Base-by-base conservation (phyloP, 768 basidiomycete genomes). In the Lentinula lateritia region DNA sequence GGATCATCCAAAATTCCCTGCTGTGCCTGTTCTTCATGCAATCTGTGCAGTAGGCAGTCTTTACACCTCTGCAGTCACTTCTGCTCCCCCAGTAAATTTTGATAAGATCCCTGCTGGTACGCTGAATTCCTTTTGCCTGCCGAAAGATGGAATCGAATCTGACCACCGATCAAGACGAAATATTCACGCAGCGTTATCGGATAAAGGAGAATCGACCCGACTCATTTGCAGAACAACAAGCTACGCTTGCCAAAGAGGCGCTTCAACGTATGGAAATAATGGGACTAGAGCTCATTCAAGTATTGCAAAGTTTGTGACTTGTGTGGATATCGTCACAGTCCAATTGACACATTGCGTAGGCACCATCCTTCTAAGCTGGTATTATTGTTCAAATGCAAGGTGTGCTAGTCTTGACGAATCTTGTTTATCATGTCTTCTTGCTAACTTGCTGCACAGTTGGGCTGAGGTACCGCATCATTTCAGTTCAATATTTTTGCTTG, bases 1-100 rank as follows among this genome's bases (percentile, higher is more conserved):
- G 0, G 80, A 76, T 23, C 88, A 92, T 65, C 81, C 85, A 4
- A 83, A 86, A 61, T 95, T 93, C 67, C 93, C 93, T 7, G 78
- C 81, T 36, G 69, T 81, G 6, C 80, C 87, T 8, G 73, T 93
- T 43, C 80, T 95, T 0, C 93, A 95, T 68, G 90, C 91, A n/a
- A 90, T 95, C 54, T 93, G 92, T 72, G 92, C 91, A 1, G 78
- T 88, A 39, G 87, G 89, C 15, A 87, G 90, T 61, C 74, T 88
- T 20, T 92, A 92, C 65, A 92, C 89, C 1, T 84, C 86, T 15
- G 86, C 84, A 3, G 83, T 88, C 3, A 75, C 81, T 10, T 83
- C 81, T 4, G 80, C 84, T 20, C 83, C 85, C 2, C 72, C 79
- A 36, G 80, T 81, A 20, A 74, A 82, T 62, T 80, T 82, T 58